phyloP scores from a whole-genome alignment of 495 filamentous ascomycete species.

The Polyplosphaeria fusca region DNA sequence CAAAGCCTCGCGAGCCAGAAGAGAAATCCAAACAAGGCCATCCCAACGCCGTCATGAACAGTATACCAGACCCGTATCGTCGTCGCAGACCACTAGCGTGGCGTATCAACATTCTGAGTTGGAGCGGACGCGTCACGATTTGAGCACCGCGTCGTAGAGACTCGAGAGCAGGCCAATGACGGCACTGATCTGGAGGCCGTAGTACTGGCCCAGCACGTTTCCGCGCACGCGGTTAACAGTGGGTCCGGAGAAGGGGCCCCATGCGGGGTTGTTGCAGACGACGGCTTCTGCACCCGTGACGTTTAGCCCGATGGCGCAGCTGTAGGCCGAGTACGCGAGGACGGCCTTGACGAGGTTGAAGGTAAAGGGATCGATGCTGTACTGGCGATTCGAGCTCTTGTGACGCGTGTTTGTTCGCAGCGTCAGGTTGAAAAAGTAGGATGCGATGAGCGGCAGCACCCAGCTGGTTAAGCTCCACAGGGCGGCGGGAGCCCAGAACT shows the following conservation, averaged over 20 bases:
- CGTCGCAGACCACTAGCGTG: no score
- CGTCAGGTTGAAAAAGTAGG: constrained; percentile 86
- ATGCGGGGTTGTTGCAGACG: constrained; percentile 58
- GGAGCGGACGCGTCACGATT: no score
- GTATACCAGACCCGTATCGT: no score
- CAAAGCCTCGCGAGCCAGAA: no score
- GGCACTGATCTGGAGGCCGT: constrained; percentile 67
- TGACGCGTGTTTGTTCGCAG: constrained; percentile 42
- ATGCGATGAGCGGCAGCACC: constrained; percentile 63
- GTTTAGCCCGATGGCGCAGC: not conserved
- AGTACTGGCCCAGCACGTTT: constrained; percentile 67
- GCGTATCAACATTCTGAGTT: no score
- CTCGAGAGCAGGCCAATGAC: constrained; percentile 66
- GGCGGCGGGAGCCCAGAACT: constrained; percentile 78
- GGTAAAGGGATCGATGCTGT: constrained; percentile 74
- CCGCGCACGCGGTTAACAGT: constrained; percentile 60
- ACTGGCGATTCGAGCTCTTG: constrained; percentile 38
- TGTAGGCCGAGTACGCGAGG: constrained; percentile 72
- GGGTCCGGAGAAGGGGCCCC: constrained; percentile 56
- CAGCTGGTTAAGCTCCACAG: constrained; percentile 75
- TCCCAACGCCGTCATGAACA: no score
- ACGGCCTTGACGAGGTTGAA: constrained; percentile 87
- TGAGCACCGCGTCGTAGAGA: constrained; percentile 80
- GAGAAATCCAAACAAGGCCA: no score
- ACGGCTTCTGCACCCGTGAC: not conserved